Evolutionary conservation across 345 rosid species (phyloP).

Genomic region (Rhodamnia rubescens): DNA sequence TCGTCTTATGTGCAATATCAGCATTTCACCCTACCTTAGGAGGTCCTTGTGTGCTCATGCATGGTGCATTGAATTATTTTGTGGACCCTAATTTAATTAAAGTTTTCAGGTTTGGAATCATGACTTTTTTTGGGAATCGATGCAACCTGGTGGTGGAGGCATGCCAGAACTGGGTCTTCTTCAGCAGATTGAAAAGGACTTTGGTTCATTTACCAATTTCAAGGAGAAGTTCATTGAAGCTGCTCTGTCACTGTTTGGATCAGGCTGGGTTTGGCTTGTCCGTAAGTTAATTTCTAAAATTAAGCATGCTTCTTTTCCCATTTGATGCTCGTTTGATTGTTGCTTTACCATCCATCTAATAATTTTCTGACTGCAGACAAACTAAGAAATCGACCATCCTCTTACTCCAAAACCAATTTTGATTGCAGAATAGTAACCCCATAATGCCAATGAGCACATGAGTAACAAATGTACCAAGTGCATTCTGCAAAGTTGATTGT

Average conservation of each 20-base stretch:
- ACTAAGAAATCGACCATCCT: neutral
- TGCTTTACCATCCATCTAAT: neutral
- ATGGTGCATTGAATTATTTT: neutral
- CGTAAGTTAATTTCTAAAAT: constrained; percentile 31
- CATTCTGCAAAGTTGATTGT: neutral
- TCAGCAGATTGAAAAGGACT: constrained; percentile 89
- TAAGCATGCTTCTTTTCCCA: neutral
- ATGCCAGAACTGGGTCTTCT: constrained; percentile 69
- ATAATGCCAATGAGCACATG: neutral
- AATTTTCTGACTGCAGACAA: neutral
- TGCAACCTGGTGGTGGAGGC: constrained; percentile 93
- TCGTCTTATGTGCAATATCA: neutral
- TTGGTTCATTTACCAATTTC: constrained; percentile 73
- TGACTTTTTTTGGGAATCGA: constrained; percentile 97
- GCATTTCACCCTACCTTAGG: neutral
- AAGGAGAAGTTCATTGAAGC: constrained; percentile 56
- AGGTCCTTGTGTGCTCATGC: neutral
- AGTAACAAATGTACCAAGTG: neutral
- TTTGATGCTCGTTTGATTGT: neutral
- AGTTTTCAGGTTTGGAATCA: constrained; percentile 77
- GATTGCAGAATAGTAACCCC: neutral
- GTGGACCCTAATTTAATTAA: neutral
- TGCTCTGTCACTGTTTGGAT: constrained; percentile 68
- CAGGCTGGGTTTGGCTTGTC: constrained; percentile 96
- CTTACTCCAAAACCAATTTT: neutral